These are phyloP conservation scores for Nicotiana rustica DNA, from an alignment of 305 asterid genomes.

Conservation along the genomic window DNA sequence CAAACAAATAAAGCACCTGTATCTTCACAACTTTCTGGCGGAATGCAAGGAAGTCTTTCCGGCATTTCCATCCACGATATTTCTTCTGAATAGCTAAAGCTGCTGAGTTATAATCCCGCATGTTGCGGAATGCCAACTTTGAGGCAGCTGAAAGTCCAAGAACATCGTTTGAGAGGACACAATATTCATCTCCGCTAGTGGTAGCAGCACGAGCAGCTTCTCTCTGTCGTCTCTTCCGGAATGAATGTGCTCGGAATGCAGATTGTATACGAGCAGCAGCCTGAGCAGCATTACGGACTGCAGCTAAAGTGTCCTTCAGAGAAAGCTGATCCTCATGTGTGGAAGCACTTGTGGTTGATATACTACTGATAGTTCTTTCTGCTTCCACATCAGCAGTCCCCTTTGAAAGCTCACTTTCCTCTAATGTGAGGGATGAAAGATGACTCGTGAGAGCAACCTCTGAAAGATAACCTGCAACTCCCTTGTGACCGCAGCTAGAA, in stretches of 20 bases:
- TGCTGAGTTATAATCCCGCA: conserved; percentile 73
- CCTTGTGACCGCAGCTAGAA: conserved; percentile 71
- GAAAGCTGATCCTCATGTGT: conserved; percentile 71
- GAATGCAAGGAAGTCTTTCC: conserved; percentile 78
- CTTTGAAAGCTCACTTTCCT: conserved; percentile 77
- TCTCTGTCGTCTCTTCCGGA: conserved; percentile 73
- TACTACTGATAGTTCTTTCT: conserved; percentile 64
- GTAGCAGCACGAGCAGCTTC: conserved; percentile 49
- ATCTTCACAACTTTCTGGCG: conserved; percentile 96
- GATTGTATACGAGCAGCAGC: conserved; percentile 99
- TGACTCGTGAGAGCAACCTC: conserved; percentile 87
- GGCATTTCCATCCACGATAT: conserved; percentile 88
- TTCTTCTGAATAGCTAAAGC: conserved; percentile 94
- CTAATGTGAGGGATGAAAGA: conserved; percentile 79
- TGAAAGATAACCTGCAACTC: conserved; percentile 96
- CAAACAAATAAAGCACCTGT: conserved; percentile 60
- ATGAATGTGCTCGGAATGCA: conserved; percentile 95
- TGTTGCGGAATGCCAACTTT: conserved; percentile 65
- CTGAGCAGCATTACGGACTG: conserved; percentile 85
- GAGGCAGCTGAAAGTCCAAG: conserved; percentile 71
- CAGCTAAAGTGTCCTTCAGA: conserved; percentile 77
- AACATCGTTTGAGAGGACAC: conserved; percentile 55
- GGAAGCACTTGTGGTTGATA: conserved; percentile 51
- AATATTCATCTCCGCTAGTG: conserved; percentile 57
- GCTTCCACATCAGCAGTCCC: conserved; percentile 87